Evolutionary conservation across 1,284 basidiomycete genomes (phyloP), one percentile per base, ranked within the genome.

Genomic region (Fomitopsis schrenkii): DNA sequence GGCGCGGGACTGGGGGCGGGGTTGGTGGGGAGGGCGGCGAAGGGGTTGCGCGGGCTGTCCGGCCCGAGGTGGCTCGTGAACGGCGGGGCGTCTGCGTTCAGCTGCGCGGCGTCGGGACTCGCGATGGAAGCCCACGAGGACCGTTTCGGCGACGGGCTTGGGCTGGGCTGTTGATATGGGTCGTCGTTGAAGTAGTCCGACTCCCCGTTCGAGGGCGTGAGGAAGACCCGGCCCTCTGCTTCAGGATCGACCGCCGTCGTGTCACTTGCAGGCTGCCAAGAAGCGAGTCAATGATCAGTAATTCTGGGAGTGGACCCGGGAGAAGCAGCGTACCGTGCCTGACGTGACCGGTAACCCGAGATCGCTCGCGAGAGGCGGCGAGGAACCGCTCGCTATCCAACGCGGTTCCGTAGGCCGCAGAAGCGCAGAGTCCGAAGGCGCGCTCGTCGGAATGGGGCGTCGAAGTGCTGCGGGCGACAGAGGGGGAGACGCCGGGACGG

Each of bases 241-340:
- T 38, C 59, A n/a, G 44, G 19, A 33, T 60, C 59, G 36, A 61
- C 59, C 15, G 55, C 59, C 17, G 59, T 57, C 44, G 45, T 53
- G 22, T 46, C 54, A n/a, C 35, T 60, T 10, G 48, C 26, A 41
- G 59, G 59, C 59, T 60, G 28, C 36, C 30, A 35, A 7, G n/a
- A 54, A 22, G 3, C 36, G 22, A 19, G 26, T 8, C 35, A 22
- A 22, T 22, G 22, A 19, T 55, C 2, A 38, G 53, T 33, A 40
- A 22, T 5, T 22, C 26, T 35, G 26, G n/a, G 17, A 36, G 17
- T 38, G n/a, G 10, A 22, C 33, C 26, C n/a, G 28, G 17, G 15
- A 28, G 28, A 55, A 42, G n/a, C 14, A n/a, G 15, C 56, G 5
- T 56, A 56, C 55, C 14, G 55, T 56, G 28, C 35, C 53, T 14